These are phyloP conservation scores for Populus simonii DNA, from an alignment of 345 rosid species.

Conservation along the genomic window DNA sequence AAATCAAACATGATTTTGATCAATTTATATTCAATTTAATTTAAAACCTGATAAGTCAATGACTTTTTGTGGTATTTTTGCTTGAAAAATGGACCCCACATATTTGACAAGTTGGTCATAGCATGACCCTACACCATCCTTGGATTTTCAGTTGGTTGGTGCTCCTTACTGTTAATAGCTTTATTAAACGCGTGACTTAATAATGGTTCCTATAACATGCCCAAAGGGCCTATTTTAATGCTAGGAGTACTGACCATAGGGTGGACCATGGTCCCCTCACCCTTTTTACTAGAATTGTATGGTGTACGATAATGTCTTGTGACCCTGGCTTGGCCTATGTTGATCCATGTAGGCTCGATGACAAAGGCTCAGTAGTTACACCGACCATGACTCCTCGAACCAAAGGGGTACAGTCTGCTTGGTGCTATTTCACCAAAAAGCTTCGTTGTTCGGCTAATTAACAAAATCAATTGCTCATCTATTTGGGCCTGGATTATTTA, in stretches of 20 bases:
- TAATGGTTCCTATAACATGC: not conserved
- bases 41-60: no score
- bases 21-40: no score
- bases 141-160: conserved; percentile 5
- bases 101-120: not conserved
- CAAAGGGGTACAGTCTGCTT: not conserved
- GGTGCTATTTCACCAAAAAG: not conserved
- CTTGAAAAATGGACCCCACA: no score
- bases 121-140: not conserved
- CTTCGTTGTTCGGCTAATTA: not conserved
- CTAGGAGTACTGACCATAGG: not conserved
- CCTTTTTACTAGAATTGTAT: not conserved
- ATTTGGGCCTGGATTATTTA: not conserved
- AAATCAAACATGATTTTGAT: no score
- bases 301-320: not conserved
- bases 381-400: conserved; percentile 5
- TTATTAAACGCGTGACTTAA: not conserved
- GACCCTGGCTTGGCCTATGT: not conserved
- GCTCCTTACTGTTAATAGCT: not conserved
- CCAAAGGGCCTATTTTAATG: not conserved
- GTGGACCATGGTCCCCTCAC: conserved; percentile 12
- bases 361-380: not conserved
- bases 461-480: not conserved
- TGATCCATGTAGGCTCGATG: not conserved
- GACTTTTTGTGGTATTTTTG: no score